These are phyloP conservation scores for Tolypocladium paradoxum DNA, from an alignment of 2,329 filamentous ascomycete species.

Conservation along the genomic window DNA sequence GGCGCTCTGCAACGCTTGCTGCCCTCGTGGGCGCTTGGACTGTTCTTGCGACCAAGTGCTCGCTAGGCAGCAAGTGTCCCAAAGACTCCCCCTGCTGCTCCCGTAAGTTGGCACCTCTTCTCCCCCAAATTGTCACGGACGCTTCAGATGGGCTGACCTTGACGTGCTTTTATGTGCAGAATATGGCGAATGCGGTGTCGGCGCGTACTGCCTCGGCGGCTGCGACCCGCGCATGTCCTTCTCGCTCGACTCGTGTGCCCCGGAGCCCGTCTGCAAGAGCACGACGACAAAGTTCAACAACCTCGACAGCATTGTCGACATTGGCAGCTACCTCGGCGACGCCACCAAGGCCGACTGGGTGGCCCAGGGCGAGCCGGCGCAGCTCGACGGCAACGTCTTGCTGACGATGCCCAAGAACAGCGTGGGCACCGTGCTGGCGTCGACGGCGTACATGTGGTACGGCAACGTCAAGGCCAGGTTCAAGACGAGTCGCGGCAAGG, in stretches of 20 bases:
- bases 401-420: conserved; percentile 84
- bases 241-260: conserved; percentile 73
- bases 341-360: conserved; percentile 77
- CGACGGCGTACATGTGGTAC: conserved; percentile 91
- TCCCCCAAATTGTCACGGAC: background rate
- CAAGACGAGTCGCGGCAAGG: conserved; percentile 72
- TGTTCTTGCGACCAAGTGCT: conserved; percentile 29
- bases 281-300: conserved; percentile 63
- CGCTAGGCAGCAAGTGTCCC: conserved; percentile 52
- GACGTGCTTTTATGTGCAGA: conserved; percentile 37
- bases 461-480: conserved; percentile 79
- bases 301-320: conserved; percentile 56
- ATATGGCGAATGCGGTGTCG: conserved; percentile 86
- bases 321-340: conserved; percentile 80
- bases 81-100: conserved; percentile 66
- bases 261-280: conserved; percentile 70
- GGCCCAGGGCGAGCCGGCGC: conserved; percentile 62
- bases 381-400: conserved; percentile 58
- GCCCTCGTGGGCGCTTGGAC: conserved; percentile 21
- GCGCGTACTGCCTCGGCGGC: conserved; percentile 90
- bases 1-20: conserved; percentile 18
- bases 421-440: conserved; percentile 76
- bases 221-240: conserved; percentile 84
- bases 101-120: conserved; percentile 42
- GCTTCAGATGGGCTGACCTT: background rate